Base-by-base conservation (phyloP, 495 filamentous ascomycete genomes). In the Penicillium chermesinum region DNA sequence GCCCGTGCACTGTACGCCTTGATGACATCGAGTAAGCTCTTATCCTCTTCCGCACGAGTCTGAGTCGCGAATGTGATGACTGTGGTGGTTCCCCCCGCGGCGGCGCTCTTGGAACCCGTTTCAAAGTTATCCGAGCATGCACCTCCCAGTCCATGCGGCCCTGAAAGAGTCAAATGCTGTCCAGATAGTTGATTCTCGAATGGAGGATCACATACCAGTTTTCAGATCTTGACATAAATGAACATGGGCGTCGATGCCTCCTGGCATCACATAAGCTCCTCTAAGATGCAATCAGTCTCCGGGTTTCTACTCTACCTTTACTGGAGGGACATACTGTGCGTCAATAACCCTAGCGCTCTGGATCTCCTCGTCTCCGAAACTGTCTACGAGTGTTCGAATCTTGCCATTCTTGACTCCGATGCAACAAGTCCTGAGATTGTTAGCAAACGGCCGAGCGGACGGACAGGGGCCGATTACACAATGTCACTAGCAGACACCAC, bases 31-130 rank as follows among this genome's bases (percentile, higher is more conserved):
- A 52, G 18, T 7, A 52, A 30, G 30, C 42, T 46, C 9, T 20
- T 27, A 12, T 46, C 43, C 16, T 52, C 49, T 27, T 52, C 43
- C 9, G 48, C 41, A 2, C 48, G 48, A 36, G 47, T 54, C 18
- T 54, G 52, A 19, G 52, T 50, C 6, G 78, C 79, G 47, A 83
- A 82, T 3, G 75, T 67, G 13, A 81, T 70, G 37, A 82, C 71
- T 2, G 79, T 79, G 0, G 79, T 82, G n/a, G 74, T 81, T 20
- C 79, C 79, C 34, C 80, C 78, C 5, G 71, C 72, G 45, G 81
- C 69, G 9, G 78, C 78, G 36, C 72, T 77, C 41, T 75, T 58
- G 1, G 76, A 50, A 0, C 52, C 52, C 7, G 52, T 54, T 18
- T 54, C 52, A 20, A 50, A 54, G 22, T 50, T 54, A 17, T 54